Conservation (phyloP, 139 green algal genomes). For the Chlorella sp. region DNA sequence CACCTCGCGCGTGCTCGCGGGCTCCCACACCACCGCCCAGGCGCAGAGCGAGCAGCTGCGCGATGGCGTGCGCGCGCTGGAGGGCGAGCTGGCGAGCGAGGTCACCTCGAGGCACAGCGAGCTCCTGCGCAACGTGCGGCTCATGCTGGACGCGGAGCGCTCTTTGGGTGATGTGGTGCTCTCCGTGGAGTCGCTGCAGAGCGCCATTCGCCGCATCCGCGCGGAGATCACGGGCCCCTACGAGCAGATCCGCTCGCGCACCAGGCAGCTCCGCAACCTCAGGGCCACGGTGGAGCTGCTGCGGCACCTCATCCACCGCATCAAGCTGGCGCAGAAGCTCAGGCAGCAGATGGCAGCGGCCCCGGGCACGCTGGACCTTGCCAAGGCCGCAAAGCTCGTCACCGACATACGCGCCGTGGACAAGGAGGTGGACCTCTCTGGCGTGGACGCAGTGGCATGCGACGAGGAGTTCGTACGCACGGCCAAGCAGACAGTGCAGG, state of each 20-base stretch:
- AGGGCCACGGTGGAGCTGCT: slow-evolving; percentile 58
- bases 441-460: slow-evolving; percentile 46
- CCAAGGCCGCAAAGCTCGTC: slow-evolving; percentile 78
- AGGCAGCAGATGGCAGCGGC: slow-evolving; percentile 28
- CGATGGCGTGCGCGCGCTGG: slow-evolving; percentile 49
- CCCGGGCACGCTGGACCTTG: slow-evolving; percentile 54
- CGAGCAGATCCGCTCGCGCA: slow-evolving; percentile 32
- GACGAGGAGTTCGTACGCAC: slow-evolving; percentile 54
- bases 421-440: slow-evolving; percentile 48
- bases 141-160: slow-evolving; percentile 49
- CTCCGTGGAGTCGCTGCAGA: slow-evolving; percentile 58
- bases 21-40: slow-evolving; percentile 54
- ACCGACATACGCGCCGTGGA: slow-evolving; percentile 54
- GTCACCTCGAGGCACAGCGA: slow-evolving; percentile 43
- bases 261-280: slow-evolving; percentile 49
- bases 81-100: slow-evolving; percentile 41
- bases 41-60: slow-evolving; percentile 56
- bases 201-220: slow-evolving; percentile 50
- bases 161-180: slow-evolving; percentile 51
- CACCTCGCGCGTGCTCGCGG: slow-evolving; percentile 50
- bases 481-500: slow-evolving; percentile 33
- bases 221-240: slow-evolving; percentile 62
- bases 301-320: slow-evolving; percentile 46
- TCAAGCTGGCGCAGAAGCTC: slow-evolving; percentile 54
- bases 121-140: slow-evolving; percentile 36